phyloP scores from a whole-genome alignment of 1,139 yeast species.

The Diutina rugosa region DNA sequence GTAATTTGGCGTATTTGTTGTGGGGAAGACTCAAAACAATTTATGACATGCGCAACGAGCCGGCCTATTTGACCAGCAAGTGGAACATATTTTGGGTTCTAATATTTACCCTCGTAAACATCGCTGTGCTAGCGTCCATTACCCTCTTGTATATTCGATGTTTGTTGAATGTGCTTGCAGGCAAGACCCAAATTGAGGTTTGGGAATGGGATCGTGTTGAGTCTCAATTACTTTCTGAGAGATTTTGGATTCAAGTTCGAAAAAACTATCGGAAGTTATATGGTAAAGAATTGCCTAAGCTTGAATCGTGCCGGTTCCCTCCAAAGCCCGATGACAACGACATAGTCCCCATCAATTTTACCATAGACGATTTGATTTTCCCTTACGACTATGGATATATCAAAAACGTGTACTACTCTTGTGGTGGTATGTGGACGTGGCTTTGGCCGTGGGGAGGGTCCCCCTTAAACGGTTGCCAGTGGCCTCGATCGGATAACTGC shows the following conservation, averaged over 20 bases:
- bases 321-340: constrained; percentile 6
- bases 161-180: constrained; percentile 40
- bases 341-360: constrained; percentile 16
- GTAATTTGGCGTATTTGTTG: constrained; percentile 33
- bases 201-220: constrained; percentile 88
- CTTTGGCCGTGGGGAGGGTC: constrained; percentile 53
- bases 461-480: constrained; percentile 27
- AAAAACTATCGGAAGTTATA: constrained; percentile 32
- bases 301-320: constrained; percentile 33
- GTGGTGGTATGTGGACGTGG: constrained; percentile 55
- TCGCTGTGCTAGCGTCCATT: constrained; percentile 49
- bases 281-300: constrained; percentile 28
- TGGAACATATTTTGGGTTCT: constrained; percentile 45
- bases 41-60: constrained; percentile 42
- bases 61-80: constrained; percentile 44
- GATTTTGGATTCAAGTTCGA: constrained; percentile 38
- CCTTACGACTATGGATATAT: constrained; percentile 70
- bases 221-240: constrained; percentile 41
- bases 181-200: constrained; percentile 84
- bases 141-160: constrained; percentile 50
- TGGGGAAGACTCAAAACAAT: constrained; percentile 26
- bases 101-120: constrained; percentile 39
- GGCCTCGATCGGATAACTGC: constrained; percentile 34
- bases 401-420: constrained; percentile 33
- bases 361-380: constrained; percentile 50